Conservation (phyloP, 2,329 filamentous ascomycete genomes). For the Cylindrodendrum hubeiense region DNA sequence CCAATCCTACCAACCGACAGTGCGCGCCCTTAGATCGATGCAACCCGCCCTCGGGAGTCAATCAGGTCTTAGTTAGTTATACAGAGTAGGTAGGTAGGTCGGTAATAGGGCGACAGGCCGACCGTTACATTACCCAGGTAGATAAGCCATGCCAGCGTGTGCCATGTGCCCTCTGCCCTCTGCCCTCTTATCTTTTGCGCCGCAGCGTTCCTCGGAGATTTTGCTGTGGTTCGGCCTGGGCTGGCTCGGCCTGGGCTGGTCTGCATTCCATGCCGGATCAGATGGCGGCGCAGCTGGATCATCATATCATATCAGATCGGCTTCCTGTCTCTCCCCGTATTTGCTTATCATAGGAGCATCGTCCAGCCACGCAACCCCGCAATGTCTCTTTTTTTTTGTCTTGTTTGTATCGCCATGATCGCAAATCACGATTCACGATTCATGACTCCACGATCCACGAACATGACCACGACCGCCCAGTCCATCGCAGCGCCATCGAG, state of each 20-base stretch:
- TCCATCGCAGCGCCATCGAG: not conserved
- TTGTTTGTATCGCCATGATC: not conserved
- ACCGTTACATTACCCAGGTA: no score
- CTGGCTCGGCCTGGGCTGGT: not conserved
- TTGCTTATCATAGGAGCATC: not conserved
- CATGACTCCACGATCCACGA: no score
- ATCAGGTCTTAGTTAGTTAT: constrained; percentile 2
- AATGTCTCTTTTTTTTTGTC: not conserved
- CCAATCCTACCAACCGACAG: not conserved
- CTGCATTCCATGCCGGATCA: not conserved
- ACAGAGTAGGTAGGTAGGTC: not conserved
- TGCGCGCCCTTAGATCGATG: constrained; percentile 12
- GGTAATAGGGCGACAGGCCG: no score
- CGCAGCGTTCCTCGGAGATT: not conserved
- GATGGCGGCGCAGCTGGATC: not conserved
- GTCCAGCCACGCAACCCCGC: not conserved
- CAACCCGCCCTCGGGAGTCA: constrained; percentile 7
- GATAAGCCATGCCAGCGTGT: not conserved
- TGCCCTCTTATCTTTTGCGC: not conserved
- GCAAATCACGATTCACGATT: not conserved
- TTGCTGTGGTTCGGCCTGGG: not conserved
- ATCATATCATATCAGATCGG: not conserved
- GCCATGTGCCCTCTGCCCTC: not conserved
- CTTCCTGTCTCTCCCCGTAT: not conserved
- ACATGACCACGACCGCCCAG: no score